These are phyloP conservation scores for Retiboletus fuscus DNA, from an alignment of 1,284 basidiomycete species.

Conservation along the genomic window DNA sequence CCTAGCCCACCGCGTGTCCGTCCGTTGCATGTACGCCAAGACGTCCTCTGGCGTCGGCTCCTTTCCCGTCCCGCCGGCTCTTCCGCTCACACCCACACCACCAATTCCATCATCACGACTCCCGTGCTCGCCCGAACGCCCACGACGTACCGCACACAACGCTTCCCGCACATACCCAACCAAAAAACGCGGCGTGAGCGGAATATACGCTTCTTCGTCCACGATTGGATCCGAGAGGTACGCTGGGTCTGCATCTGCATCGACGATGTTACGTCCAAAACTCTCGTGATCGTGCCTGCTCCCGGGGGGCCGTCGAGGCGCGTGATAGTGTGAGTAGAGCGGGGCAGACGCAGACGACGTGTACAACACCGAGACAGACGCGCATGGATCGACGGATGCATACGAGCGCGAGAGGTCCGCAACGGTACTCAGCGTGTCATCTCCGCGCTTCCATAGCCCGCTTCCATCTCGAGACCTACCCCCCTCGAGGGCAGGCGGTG, in stretches of 20 bases:
- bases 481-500: not conserved
- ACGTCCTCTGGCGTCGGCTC: constrained; percentile 63
- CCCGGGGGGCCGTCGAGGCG: constrained; percentile 24
- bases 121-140: constrained; percentile 11
- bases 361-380: constrained; percentile 29
- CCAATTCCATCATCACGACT: not conserved
- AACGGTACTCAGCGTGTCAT: constrained; percentile 37
- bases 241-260: constrained; percentile 54
- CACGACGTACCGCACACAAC: constrained; percentile 51
- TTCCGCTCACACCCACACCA: constrained; percentile 21
- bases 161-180: constrained; percentile 60
- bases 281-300: not conserved
- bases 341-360: constrained; percentile 35
- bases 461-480: constrained; percentile 35
- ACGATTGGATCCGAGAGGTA: constrained; percentile 69
- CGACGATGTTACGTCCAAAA: not conserved
- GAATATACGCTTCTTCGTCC: constrained; percentile 68
- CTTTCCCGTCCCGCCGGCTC: not conserved
- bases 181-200: constrained; percentile 66
- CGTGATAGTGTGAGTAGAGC: constrained; percentile 43
- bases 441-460: constrained; percentile 57
- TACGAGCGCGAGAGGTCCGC: constrained; percentile 17
- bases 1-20: constrained; percentile 71
- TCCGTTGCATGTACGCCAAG: constrained; percentile 55
- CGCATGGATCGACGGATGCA: constrained; percentile 3